Percentiles rank a stretch among this genome's conserved stretches.
Conservation (phyloP, 257 asterid species). For the Ophiorrhiza pumila region DNA sequence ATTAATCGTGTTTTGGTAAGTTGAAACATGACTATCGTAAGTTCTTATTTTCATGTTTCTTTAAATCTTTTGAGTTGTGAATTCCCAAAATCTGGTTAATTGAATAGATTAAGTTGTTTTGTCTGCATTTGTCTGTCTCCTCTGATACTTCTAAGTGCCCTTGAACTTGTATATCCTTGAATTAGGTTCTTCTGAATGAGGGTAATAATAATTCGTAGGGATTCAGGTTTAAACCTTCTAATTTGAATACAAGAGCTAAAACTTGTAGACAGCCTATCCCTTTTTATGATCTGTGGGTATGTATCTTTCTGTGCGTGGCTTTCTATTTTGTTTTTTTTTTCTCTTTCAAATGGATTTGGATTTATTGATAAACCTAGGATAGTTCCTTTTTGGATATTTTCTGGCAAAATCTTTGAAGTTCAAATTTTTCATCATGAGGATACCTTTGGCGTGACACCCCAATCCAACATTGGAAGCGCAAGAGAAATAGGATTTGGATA, state of each 20-base stretch:
- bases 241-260: not conserved
- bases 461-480: too few species aligned
- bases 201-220: not conserved
- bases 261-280: not conserved
- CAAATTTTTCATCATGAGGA: too few species aligned
- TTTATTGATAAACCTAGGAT: too few species aligned
- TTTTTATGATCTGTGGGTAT: too few species aligned
- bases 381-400: too few species aligned
- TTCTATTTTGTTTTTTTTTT: too few species aligned
- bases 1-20: slow-evolving; percentile 90
- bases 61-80: slow-evolving; percentile 3
- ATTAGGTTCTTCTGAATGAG: not conserved
- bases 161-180: too few species aligned
- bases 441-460: too few species aligned
- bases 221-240: not conserved
- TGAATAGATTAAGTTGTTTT: not conserved
- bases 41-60: slow-evolving; percentile 14
- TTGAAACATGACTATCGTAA: slow-evolving; percentile 22
- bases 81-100: not conserved
- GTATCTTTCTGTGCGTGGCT: too few species aligned
- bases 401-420: too few species aligned
- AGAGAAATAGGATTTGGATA: too few species aligned
- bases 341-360: too few species aligned
- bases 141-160: not conserved
- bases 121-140: not conserved